A percentile compares a stretch with the other conserved stretches of the same genome.
Evolutionary conservation across 257 asterid genomes (phyloP).

Genomic region (Nicotiana tomentosiformis): DNA sequence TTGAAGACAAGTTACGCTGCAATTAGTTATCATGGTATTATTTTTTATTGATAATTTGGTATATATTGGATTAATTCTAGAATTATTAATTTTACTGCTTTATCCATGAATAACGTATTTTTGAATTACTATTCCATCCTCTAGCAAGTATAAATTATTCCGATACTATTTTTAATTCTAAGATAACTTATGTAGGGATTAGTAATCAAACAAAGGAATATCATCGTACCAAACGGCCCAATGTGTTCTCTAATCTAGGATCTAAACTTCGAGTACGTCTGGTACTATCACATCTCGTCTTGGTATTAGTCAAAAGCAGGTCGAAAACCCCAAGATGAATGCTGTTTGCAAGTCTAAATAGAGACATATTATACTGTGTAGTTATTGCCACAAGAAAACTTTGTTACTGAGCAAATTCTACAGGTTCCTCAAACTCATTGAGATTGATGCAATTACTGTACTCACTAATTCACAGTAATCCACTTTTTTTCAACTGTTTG

Average conservation of each 20-base stretch:
- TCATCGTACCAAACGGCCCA: too few relatives aligned
- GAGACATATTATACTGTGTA: neutral
- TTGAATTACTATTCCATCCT: too few relatives aligned
- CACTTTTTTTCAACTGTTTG: neutral
- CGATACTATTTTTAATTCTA: too few relatives aligned
- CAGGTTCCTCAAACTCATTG: neutral
- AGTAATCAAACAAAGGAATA: too few relatives aligned
- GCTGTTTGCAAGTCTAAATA: neutral
- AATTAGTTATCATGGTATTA: too few relatives aligned
- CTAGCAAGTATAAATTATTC: too few relatives aligned
- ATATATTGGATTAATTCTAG: too few relatives aligned
- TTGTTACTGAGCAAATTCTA: neutral
- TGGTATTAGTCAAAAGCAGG: neutral
- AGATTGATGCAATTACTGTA: neutral
- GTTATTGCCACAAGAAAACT: neutral
- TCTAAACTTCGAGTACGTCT: neutral
- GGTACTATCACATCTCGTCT: neutral
- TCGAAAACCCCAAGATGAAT: neutral
- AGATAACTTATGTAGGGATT: too few relatives aligned
- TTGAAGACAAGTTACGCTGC: too few relatives aligned
- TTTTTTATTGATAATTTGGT: too few relatives aligned
- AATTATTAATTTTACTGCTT: too few relatives aligned
- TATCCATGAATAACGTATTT: too few relatives aligned
- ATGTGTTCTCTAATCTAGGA: neutral
- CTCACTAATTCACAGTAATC: neutral